Evolutionary conservation across 2,329 filamentous ascomycete species (phyloP).

Genomic region (Hymenoscyphus linearis): DNA sequence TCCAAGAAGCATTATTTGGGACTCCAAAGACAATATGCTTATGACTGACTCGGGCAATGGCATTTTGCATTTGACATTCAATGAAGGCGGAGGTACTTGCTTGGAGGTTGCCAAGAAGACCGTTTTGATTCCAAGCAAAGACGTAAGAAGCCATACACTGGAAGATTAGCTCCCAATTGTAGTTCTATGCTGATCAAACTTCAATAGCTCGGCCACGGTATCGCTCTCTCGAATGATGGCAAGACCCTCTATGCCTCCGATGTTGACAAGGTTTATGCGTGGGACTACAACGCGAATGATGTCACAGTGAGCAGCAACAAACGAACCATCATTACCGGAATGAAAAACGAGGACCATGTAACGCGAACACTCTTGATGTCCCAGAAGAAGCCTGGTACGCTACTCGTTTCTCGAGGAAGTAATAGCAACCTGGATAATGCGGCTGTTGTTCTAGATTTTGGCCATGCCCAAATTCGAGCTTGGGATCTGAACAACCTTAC

Average conservation of each 20-base stretch:
- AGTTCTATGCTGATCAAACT: constrained; percentile 4
- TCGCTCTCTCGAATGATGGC: constrained; percentile 48
- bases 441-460: constrained; percentile 46
- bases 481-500: constrained; percentile 42
- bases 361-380: constrained; percentile 64
- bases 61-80: constrained; percentile 25
- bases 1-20: constrained; percentile 31
- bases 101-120: constrained; percentile 21
- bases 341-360: constrained; percentile 56
- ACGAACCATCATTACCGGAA: constrained; percentile 54
- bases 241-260: constrained; percentile 54
- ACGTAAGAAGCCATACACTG: constrained; percentile 11
- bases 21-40: constrained; percentile 29
- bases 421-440: constrained; percentile 54
- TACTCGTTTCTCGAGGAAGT: constrained; percentile 64
- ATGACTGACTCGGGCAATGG: constrained; percentile 28
- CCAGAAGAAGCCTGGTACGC: constrained; percentile 44
- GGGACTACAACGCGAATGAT: constrained; percentile 55
- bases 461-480: constrained; percentile 63
- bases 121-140: constrained; percentile 9
- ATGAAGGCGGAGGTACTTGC: constrained; percentile 23
- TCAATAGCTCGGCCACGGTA: constrained; percentile 48
- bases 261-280: constrained; percentile 53
- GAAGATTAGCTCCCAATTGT: constrained; percentile 6
- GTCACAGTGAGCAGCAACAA: constrained; percentile 41